Evolutionary conservation across 345 rosid species (phyloP).

Genomic region (Salix suchowensis): DNA sequence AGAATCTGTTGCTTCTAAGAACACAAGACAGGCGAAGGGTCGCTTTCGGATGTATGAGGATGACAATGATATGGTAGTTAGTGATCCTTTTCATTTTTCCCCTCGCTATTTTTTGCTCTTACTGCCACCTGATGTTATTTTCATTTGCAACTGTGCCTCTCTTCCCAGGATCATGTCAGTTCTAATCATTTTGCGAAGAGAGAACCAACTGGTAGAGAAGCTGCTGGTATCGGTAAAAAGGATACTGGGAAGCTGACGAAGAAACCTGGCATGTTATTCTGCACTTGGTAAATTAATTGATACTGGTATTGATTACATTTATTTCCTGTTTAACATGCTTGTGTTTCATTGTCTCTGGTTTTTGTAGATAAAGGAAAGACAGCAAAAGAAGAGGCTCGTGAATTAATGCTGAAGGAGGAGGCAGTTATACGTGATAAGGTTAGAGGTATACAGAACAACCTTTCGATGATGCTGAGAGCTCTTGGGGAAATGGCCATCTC

Average conservation of each 20-base stretch:
- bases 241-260: slow-evolving; percentile 58
- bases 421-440: slow-evolving; percentile 68
- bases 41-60: slow-evolving; percentile 49
- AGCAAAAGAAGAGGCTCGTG: slow-evolving; percentile 93
- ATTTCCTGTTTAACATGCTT: not conserved
- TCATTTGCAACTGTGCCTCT: not conserved
- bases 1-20: slow-evolving; percentile 60
- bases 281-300: not conserved
- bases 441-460: slow-evolving; percentile 49
- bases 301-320: not conserved
- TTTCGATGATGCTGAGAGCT: slow-evolving; percentile 68
- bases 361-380: slow-evolving; percentile 77
- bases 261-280: slow-evolving; percentile 55
- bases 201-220: slow-evolving; percentile 57
- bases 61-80: slow-evolving; percentile 36
- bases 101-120: not conserved
- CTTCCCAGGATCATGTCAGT: slow-evolving; percentile 37
- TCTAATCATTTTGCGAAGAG: slow-evolving; percentile 58
- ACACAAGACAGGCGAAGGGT: slow-evolving; percentile 59
- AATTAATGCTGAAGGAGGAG: slow-evolving; percentile 87
- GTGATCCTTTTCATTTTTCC: not conserved
- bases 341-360: slow-evolving; percentile 12
- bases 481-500: slow-evolving; percentile 89
- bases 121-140: not conserved
- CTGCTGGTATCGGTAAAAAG: slow-evolving; percentile 51